These are phyloP conservation scores for Ogataea methanolica DNA, from an alignment of 805 yeast genomes.

Conservation along the genomic window DNA sequence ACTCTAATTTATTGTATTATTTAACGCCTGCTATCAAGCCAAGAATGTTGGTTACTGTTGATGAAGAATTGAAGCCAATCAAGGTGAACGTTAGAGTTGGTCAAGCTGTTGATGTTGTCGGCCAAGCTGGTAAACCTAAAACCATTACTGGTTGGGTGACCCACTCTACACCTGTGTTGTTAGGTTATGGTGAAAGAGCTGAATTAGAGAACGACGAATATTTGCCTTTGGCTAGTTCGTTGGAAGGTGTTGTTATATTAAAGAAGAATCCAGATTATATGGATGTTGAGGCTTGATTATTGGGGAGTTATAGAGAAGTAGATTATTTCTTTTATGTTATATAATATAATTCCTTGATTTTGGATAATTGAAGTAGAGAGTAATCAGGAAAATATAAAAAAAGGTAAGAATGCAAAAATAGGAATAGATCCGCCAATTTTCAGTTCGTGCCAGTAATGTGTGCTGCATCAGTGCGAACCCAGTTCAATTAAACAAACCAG, in stretches of 20 bases:
- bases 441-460: no score
- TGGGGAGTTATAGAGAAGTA: no score
- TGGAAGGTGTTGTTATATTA: conserved; percentile 92
- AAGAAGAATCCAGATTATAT: conserved; percentile 84
- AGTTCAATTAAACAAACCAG: no score
- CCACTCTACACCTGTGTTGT: conserved; percentile 92
- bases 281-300: conserved; percentile 33
- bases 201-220: conserved; percentile 95
- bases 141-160: conserved; percentile 99
- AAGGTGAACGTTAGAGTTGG: conserved; percentile 98
- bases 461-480: no score
- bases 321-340: background rate
- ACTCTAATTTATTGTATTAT: conserved; percentile 78
- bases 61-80: conserved; percentile 83
- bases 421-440: no score
- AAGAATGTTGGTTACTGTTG: conserved; percentile 87
- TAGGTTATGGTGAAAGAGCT: conserved; percentile 93
- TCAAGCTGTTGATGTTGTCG: conserved; percentile 97
- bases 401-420: no score
- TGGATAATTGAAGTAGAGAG: background rate
- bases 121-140: conserved; percentile 98
- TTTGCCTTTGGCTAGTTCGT: conserved; percentile 68
- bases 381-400: background rate
- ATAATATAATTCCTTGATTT: background rate
- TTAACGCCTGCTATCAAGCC: conserved; percentile 88